Percentiles rank a stretch among this genome's conserved stretches.
Evolutionary conservation across 345 rosid genomes (phyloP).

Genomic region (Eucalyptus microcorys): DNA sequence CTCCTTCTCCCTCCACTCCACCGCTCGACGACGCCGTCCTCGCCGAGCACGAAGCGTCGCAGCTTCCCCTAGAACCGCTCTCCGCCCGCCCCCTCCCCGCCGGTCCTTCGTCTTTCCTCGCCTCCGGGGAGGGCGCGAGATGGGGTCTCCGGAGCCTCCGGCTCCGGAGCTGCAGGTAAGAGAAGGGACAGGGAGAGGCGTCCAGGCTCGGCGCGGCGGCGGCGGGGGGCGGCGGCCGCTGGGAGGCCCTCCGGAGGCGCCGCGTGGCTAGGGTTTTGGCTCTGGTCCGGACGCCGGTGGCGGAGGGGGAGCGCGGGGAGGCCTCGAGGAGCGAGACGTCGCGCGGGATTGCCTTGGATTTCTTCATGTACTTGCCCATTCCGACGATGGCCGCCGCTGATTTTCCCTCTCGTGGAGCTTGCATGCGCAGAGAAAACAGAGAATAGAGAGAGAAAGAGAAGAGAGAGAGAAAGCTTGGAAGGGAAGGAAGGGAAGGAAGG

Average conservation of each 20-base stretch:
- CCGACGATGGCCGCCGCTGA: slow-evolving; percentile 17
- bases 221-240: neutral
- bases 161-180: slow-evolving; percentile 86
- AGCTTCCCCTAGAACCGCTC: neutral
- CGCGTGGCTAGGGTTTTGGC: slow-evolving; percentile 73
- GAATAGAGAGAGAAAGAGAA: neutral
- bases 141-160: slow-evolving; percentile 64
- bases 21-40: neutral
- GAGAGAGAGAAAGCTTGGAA: neutral
- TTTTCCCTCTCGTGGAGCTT: slow-evolving; percentile 2
- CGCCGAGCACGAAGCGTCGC: neutral
- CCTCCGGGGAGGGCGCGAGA: neutral
- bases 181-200: neutral
- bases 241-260: slow-evolving; percentile 18
- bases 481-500: neutral
- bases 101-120: neutral
- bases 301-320: slow-evolving; percentile 14
- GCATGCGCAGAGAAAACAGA: neutral
- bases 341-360: slow-evolving; percentile 35
- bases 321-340: slow-evolving; percentile 55
- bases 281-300: slow-evolving; percentile 64
- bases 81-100: neutral
- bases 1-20: slow-evolving; percentile 1
- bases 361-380: slow-evolving; percentile 82
- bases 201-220: neutral